Evolutionary conservation across 495 filamentous ascomycete species (phyloP), one percentile per base, ranked within the genome.

Genomic region (Geoglossum glabrum): DNA sequence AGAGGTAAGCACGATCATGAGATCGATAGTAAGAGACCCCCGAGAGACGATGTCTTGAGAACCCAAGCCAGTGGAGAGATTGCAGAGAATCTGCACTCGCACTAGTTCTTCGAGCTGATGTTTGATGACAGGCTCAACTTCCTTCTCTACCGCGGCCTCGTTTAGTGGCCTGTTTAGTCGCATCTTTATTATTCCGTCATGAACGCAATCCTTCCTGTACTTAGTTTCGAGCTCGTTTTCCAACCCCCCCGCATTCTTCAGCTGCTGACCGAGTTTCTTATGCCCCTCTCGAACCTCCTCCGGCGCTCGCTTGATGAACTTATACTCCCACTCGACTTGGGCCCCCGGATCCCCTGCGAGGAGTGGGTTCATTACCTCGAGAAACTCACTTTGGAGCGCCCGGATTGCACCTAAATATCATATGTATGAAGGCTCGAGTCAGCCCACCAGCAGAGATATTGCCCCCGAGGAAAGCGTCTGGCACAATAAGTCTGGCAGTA

Each of bases 131-230:
- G 49, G 57, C 50, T 55, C 49, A 19, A 54, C 57, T 17, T 59
- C 52, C 46, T 17, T 27, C 21, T 30, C 47, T n/a, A 30, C 21
- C 26, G 34, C 49, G 40, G 40, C 23, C 15, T 59, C n/a, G n/a
- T n/a, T n/a, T n/a, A n/a, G n/a, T n/a, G n/a, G n/a, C n/a, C n/a
- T 59, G 17, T 62, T 60, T 28, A 63, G 49, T 57, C 61, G 31
- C 33, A 54, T 61, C 49, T 61, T 64, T 27, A 64, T 63, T 34
- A 61, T 60, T 40, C 60, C 34, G 57, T 63, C 62, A 51, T 64
- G 49, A 26, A 64, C 46, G 21, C 38, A 64, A 59, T 64, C 62
- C 45, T 64, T 62, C 43, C 54, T 56, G 30, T 61, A 46, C 56
- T 1, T 38, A 0, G 0, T 46, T 19, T 58, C 28, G 36, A 34